Conservation (phyloP, 2,329 filamentous ascomycete species). For the Lachnellula occidentalis region DNA sequence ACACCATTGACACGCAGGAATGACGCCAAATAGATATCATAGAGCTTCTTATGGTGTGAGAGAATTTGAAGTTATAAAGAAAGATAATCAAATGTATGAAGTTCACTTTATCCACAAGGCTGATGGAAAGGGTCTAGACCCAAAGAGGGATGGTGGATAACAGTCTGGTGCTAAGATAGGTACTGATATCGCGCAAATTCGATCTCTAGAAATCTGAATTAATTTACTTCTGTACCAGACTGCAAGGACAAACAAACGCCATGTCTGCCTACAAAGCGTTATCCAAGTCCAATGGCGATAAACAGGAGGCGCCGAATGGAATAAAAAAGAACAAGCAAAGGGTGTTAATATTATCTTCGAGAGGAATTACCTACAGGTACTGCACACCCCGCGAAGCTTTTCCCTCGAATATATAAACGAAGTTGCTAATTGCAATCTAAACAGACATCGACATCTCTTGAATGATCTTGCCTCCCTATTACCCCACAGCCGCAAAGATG, state of each 20-base stretch:
- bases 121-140: background rate
- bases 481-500: conserved; percentile 88
- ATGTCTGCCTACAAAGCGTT: conserved; percentile 77
- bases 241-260: conserved; percentile 30
- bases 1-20: no score
- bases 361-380: conserved; percentile 84
- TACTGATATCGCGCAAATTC: conserved; percentile 15
- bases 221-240: no score
- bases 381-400: background rate
- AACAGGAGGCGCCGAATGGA: conserved; percentile 43
- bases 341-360: conserved; percentile 84
- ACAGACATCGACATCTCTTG: conserved; percentile 85
- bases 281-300: conserved; percentile 52
- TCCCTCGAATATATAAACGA: background rate
- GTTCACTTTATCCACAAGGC: background rate
- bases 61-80: background rate
- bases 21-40: no score
- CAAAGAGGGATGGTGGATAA: background rate
- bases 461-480: conserved; percentile 85
- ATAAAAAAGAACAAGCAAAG: conserved; percentile 63
- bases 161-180: conserved; percentile 21
- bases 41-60: no score
- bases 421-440: background rate
- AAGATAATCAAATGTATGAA: background rate
- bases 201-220: no score